Evolutionary conservation across 305 asterid genomes (phyloP).

Genomic region (Fraxinus xanthoxyloides): DNA sequence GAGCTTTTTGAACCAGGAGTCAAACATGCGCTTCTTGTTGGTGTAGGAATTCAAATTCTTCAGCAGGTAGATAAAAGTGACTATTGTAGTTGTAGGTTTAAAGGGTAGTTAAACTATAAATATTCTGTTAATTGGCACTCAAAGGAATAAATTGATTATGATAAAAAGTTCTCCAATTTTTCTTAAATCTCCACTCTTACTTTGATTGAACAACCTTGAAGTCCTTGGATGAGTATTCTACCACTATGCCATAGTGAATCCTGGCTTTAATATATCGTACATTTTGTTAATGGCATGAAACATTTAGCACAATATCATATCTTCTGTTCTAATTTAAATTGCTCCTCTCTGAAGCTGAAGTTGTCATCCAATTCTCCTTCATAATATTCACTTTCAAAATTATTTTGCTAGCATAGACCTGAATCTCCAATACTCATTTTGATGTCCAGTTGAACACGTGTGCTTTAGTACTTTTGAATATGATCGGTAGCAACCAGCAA

Average conservation of each 20-base stretch:
- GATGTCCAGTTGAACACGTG: background rate
- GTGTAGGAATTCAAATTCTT: constrained; percentile 89
- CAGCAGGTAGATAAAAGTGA: constrained; percentile 61
- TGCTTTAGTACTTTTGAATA: background rate
- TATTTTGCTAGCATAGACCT: background rate
- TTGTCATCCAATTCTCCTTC: background rate
- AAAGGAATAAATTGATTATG: background rate
- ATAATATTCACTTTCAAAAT: background rate
- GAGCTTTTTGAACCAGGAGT: constrained; percentile 93
- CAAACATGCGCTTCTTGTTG: constrained; percentile 80
- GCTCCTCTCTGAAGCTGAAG: background rate
- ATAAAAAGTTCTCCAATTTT: background rate
- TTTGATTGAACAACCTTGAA: background rate
- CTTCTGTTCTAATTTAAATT: background rate
- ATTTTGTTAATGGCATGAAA: background rate
- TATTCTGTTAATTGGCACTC: background rate
- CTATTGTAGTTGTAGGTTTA: background rate
- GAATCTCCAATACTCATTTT: background rate
- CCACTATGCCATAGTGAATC: background rate
- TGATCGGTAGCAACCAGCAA: background rate
- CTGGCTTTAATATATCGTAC: background rate
- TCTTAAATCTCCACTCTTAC: background rate
- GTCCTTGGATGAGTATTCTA: background rate
- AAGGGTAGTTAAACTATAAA: background rate
- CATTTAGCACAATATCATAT: background rate